Base-by-base conservation (phyloP, 2,329 filamentous ascomycete genomes). In the Corynespora cassiicola region DNA sequence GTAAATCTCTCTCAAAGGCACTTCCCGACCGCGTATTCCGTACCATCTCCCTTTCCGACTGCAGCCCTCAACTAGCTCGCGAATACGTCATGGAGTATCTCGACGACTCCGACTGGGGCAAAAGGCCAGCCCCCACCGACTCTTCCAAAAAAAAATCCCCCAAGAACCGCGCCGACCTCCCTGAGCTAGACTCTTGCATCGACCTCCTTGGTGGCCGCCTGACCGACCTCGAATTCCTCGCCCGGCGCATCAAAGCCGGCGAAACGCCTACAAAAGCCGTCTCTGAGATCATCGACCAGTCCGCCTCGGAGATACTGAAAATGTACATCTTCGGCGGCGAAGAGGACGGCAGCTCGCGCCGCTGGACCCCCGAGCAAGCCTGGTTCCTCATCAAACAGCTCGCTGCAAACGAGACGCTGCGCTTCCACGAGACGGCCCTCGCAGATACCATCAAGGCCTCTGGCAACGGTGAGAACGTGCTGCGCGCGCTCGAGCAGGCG, bases 171-270 rank as follows among this genome's bases (percentile, higher is more conserved):
- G 65, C 70, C 29, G 79, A 90, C 47, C 74, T 94, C 6, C 66
- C 69, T 1, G 88, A 91, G 47, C 78, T 99, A 2, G 90, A 96
- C 57, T 78, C 78, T 18, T 91, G 88, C 53, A 95, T 97, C 50
- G 80, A 84, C 18, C 80, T 85, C 0, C 79, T 99, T 2, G 94
- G 94, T 15, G 94, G 94, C 2, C 88, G 94, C 3, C 78, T 99
- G n/a, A 96, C 90, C 0, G 94, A 99, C 61, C 84, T 99, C 14
- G 92, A 97, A 63, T 95, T 94, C 61, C 82, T 99, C 27, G 87
- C 91, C n/a, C 84, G 92, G 22, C 81, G 94, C 12, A 87, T 99
- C 55, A 89, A 90, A 69, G 84, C 87, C 1, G 92, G 94, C 11
- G 90, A 96, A 65, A 86, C 80, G 2, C 94, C 94, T 1, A 80